phyloP scores from a whole-genome alignment of 1,139 yeast genomes.

The Suhomyces bokatorum region DNA sequence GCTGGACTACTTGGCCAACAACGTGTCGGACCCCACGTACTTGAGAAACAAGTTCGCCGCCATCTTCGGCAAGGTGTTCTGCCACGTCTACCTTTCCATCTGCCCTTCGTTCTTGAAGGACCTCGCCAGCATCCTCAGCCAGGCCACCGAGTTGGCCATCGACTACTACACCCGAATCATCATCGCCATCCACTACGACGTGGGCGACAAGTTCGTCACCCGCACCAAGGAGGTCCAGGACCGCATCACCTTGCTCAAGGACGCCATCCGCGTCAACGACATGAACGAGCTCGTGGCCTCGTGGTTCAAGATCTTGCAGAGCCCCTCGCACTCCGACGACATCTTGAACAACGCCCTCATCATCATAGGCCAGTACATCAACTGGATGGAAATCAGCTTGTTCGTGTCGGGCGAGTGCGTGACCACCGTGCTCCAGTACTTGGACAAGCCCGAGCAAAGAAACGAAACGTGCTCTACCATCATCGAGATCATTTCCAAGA shows the following conservation, averaged over 20 bases:
- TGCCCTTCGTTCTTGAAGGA: slow-evolving; percentile 74
- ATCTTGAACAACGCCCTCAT: slow-evolving; percentile 61
- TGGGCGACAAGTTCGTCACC: slow-evolving; percentile 85
- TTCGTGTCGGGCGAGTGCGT: slow-evolving; percentile 71
- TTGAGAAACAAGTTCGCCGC: slow-evolving; percentile 80
- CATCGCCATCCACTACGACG: slow-evolving; percentile 79
- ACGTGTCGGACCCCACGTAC: slow-evolving; percentile 54
- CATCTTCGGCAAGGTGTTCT: slow-evolving; percentile 68
- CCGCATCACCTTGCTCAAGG: slow-evolving; percentile 74
- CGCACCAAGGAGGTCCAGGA: slow-evolving; percentile 63
- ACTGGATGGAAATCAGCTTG: slow-evolving; percentile 91
- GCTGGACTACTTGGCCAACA: slow-evolving; percentile 29
- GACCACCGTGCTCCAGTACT: slow-evolving; percentile 59
- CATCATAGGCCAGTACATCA: slow-evolving; percentile 81
- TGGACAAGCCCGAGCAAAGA: slow-evolving; percentile 49
- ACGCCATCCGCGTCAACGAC: slow-evolving; percentile 74
- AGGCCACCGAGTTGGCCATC: slow-evolving; percentile 50
- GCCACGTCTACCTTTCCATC: slow-evolving; percentile 58
- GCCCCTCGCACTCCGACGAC: slow-evolving; percentile 36
- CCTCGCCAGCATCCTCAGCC: slow-evolving; percentile 44
- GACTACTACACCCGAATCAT: slow-evolving; percentile 80
- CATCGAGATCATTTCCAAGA: slow-evolving; percentile 80
- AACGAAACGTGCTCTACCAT: slow-evolving; percentile 71
- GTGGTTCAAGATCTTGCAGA: slow-evolving; percentile 64
- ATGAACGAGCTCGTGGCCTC: slow-evolving; percentile 64